These are phyloP conservation scores for Neurospora sp. DNA, from an alignment of 495 filamentous ascomycete species.

Conservation along the genomic window DNA sequence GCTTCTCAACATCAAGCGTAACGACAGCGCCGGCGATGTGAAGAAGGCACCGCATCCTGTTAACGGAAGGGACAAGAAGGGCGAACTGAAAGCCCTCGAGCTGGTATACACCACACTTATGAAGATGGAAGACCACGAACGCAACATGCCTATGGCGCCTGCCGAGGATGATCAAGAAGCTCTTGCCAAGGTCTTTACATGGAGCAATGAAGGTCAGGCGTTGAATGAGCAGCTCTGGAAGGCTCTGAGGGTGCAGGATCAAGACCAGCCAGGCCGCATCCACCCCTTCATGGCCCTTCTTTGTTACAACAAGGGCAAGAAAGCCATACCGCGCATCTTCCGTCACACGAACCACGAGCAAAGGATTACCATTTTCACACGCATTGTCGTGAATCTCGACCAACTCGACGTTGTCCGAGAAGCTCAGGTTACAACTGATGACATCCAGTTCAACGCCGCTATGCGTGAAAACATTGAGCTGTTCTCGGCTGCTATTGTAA, in stretches of 20 bases:
- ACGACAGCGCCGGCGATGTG: slow-evolving; percentile 54
- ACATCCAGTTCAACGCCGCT: slow-evolving; percentile 55
- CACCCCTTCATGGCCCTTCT: slow-evolving; percentile 97
- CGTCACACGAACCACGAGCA: slow-evolving; percentile 86
- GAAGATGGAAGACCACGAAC: slow-evolving; percentile 87
- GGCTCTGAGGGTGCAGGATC: slow-evolving; percentile 80
- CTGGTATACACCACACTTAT: slow-evolving; percentile 77
- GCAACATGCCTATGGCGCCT: slow-evolving; percentile 64
- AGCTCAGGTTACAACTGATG: slow-evolving; percentile 57
- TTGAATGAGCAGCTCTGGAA: slow-evolving; percentile 79
- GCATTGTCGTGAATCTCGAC: slow-evolving; percentile 92
- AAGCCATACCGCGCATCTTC: slow-evolving; percentile 88
- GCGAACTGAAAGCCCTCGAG: slow-evolving; percentile 75
- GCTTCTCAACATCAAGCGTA: slow-evolving; percentile 86
- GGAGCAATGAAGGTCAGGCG: slow-evolving; percentile 55
- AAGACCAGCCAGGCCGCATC: slow-evolving; percentile 61
- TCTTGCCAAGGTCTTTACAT: slow-evolving; percentile 58
- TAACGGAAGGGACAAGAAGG: slow-evolving; percentile 62
- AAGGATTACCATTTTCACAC: slow-evolving; percentile 84
- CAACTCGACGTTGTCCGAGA: slow-evolving; percentile 76
- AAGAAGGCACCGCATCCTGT: slow-evolving; percentile 34
- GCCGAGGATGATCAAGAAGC: slow-evolving; percentile 53
- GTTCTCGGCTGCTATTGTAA: slow-evolving; percentile 80
- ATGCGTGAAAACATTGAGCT: slow-evolving; percentile 87
- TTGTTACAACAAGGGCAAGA: slow-evolving; percentile 92